Evolutionary conservation across 164 flowering plant species (phyloP), one percentile per base, ranked within the genome.

Genomic region (Pachysandra terminalis): DNA sequence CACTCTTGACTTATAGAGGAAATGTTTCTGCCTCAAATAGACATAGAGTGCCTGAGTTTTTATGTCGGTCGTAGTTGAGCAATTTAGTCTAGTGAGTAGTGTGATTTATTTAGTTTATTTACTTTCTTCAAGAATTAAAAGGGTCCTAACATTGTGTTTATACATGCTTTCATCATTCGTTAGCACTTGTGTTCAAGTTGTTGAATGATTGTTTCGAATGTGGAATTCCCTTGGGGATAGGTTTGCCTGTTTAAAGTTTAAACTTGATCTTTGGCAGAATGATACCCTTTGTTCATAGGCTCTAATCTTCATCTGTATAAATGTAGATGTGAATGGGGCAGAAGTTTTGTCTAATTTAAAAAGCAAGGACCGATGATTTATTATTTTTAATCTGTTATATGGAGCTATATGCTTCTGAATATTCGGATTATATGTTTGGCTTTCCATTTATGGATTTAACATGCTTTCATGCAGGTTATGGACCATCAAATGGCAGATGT

Each of bases 401-500:
- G n/a, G n/a, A n/a, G 51, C 51, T 10, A 1, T 45, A 45, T 45
- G 17, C 14, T 45, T 45, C 6, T 45, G 51, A 15, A n/a, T 21
- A 55, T 53, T 54, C 1, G 1, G 25, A 45, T 12, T 6, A 16
- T 17, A 25, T 27, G 14, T 67, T 49, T 64, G 21, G 49, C 26
- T 19, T 56, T 17, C 10, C 28, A 56, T 52, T 21, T n/a, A 57
- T 35, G 25, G 35, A 24, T 19, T 8, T 32, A 32, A 32, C 37
- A 52, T 53, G 56, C 37, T 69, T 67, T 70, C 24, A n/a, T 70
- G 65, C 79, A 90, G 95, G 98, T 54, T 82, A 68, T 78, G 87
- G 85, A n/a, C n/a, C n/a, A n/a, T n/a, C n/a, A n/a, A n/a, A n/a
- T n/a, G n/a, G n/a, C n/a, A n/a, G n/a, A 64, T 80, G 78, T 76